These are phyloP conservation scores for Ophiostoma perfectum DNA, from an alignment of 2,329 filamentous ascomycete species.

Conservation along the genomic window DNA sequence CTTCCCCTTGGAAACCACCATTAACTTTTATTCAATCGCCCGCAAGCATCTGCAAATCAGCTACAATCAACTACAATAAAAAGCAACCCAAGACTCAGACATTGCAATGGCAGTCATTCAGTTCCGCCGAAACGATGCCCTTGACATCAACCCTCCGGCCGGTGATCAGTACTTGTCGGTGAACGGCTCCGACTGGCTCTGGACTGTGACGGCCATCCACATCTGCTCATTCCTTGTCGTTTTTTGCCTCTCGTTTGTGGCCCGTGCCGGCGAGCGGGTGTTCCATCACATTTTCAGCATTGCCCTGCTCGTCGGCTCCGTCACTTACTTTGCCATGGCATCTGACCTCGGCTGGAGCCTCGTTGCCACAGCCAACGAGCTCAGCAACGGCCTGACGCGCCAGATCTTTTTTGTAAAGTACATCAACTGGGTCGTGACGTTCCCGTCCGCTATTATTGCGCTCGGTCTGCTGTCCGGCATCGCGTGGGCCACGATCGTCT, in stretches of 20 bases:
- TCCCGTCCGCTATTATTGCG: conserved; percentile 42
- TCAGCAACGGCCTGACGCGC: conserved; percentile 32
- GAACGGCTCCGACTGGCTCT: conserved; percentile 52
- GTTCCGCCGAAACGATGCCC: conserved; percentile 41
- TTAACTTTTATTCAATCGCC: no score
- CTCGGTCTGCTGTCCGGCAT: conserved; percentile 47
- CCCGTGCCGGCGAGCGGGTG: conserved; percentile 45
- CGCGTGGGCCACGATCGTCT: conserved; percentile 52
- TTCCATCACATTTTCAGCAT: conserved; percentile 54
- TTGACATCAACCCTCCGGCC: conserved; percentile 43
- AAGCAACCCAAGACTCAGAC: not conserved
- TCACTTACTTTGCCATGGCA: conserved; percentile 49
- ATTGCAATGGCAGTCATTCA: conserved; percentile 33
- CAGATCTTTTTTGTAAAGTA: conserved; percentile 55
- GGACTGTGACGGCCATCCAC: conserved; percentile 48
- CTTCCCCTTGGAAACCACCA: not conserved
- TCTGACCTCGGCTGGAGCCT: conserved; percentile 45
- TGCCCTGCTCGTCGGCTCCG: conserved; percentile 44
- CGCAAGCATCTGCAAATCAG: not conserved
- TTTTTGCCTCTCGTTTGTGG: conserved; percentile 39
- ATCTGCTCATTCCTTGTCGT: conserved; percentile 41
- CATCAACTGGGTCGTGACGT: conserved; percentile 50
- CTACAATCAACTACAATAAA: not conserved
- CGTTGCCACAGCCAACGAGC: conserved; percentile 34
- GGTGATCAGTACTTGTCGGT: conserved; percentile 38